Evolutionary conservation across 208 protist genomes (phyloP), one percentile per base, ranked within the genome.

Genomic region (Kentomonas sorsogonicus): DNA sequence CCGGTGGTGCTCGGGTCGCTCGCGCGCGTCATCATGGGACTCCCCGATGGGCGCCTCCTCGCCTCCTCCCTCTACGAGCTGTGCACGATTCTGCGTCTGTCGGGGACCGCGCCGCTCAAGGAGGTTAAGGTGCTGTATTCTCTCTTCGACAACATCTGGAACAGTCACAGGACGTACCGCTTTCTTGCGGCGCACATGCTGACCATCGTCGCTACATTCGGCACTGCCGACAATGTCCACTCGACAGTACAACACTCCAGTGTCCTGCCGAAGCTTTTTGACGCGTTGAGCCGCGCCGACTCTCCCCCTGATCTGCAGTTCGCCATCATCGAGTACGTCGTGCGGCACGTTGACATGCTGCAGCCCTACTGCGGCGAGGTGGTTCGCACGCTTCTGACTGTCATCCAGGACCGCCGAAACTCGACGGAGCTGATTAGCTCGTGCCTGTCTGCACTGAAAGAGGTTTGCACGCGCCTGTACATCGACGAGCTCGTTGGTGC

Each of bases 121-220:
- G 62, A 89, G 9, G 59, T 71, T 16, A 59, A 73, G 16, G 53
- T 69, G 36, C 51, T 94, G 20, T 78, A 81, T 53, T 43, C 50
- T 38, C 69, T 91, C n/a, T 88, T 90, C 52, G 66, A 84, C 44
- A 64, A 45, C 23, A 59, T 86, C 7, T 94, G 87, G 84, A 60
- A 64, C 22, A 73, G 74, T 7, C 76, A 77, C 30, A 34, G 57
- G 1, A 56, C 13, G 38, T 83, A 87, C 72, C 83, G 87, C 2
- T 94, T 89, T 57, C 68, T 94, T 44, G 72, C 69, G 18, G 82
- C 90, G 10, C 80, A 82, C 44, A 67, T 94, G 66, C 72, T 89
- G 10, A 85, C 77, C 39, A 72, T 79, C 22, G 53, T 94, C 60
- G 68, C 76, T 7, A 77, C 63, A 23, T 79, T 83, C 59, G 77